Evolutionary conservation across 225 moss, liverwort and hornwort species (phyloP).

Genomic region (Lunularia cruciata): DNA sequence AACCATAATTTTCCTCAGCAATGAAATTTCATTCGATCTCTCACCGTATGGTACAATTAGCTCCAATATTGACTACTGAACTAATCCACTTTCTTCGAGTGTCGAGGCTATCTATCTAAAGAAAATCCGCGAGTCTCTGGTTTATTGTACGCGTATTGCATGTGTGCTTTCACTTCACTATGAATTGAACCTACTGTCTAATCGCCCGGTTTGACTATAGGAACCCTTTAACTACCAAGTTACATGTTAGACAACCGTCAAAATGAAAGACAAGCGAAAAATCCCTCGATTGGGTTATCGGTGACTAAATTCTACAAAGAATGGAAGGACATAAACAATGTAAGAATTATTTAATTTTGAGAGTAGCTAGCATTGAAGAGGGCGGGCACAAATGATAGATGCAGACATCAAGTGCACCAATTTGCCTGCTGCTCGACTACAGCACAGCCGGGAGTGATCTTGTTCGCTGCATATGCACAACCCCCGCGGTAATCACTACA

Average conservation of each 20-base stretch:
- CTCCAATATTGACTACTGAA: not conserved
- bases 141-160: not conserved
- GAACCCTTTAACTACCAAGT: not conserved
- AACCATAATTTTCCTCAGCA: no score
- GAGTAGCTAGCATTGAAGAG: not conserved
- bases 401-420: conserved; percentile 9
- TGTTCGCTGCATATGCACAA: conserved; percentile 40
- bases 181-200: not conserved
- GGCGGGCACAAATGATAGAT: not conserved
- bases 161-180: not conserved
- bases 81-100: not conserved
- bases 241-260: conserved; percentile 4
- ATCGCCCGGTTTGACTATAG: conserved; percentile 8
- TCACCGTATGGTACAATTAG: not conserved
- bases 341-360: not conserved
- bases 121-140: not conserved
- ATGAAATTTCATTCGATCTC: conserved; percentile 12
- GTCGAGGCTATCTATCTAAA: not conserved
- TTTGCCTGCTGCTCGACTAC: conserved; percentile 24
- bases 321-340: conserved; percentile 1
- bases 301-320: conserved; percentile 11
- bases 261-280: conserved; percentile 2
- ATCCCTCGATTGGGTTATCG: conserved; percentile 7
- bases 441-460: conserved; percentile 26
- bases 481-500: conserved; percentile 24